Conservation (phyloP, 2,329 filamentous ascomycete genomes). For the Colletotrichum costaricense region DNA sequence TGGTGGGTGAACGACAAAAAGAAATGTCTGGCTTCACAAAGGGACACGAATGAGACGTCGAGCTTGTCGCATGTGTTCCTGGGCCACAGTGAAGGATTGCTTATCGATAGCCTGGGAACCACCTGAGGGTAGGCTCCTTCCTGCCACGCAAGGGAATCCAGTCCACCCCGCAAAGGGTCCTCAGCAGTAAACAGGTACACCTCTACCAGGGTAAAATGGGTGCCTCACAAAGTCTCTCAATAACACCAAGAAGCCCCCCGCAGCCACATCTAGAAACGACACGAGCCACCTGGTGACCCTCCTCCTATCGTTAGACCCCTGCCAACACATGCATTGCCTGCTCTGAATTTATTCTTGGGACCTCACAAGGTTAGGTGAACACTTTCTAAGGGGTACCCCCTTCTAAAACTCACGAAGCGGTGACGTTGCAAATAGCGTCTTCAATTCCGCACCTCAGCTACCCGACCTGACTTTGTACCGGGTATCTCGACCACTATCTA, state of each 20-base stretch:
- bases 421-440: constrained; percentile 32
- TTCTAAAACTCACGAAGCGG: constrained; percentile 28
- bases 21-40: neutral
- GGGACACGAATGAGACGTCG: constrained; percentile 27
- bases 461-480: neutral
- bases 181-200: constrained; percentile 2
- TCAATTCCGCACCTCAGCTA: neutral
- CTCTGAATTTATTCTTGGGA: constrained; percentile 4
- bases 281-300: constrained; percentile 4
- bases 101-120: too few species aligned
- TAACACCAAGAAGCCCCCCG: neutral
- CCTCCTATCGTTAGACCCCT: constrained; percentile 5
- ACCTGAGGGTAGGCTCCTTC: constrained; percentile 4
- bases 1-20: neutral
- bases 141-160: neutral
- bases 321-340: constrained; percentile 16
- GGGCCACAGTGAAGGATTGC: neutral
- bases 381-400: constrained; percentile 18
- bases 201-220: fast-evolving
- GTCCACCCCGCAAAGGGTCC: constrained; percentile 7
- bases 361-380: constrained; percentile 24
- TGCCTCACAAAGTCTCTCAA: neutral
- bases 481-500: neutral
- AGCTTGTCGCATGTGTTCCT: constrained; percentile 27
- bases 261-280: constrained; percentile 8